phyloP scores from a whole-genome alignment of 2,329 filamentous ascomycete species.

The Dactylellina cionopaga region DNA sequence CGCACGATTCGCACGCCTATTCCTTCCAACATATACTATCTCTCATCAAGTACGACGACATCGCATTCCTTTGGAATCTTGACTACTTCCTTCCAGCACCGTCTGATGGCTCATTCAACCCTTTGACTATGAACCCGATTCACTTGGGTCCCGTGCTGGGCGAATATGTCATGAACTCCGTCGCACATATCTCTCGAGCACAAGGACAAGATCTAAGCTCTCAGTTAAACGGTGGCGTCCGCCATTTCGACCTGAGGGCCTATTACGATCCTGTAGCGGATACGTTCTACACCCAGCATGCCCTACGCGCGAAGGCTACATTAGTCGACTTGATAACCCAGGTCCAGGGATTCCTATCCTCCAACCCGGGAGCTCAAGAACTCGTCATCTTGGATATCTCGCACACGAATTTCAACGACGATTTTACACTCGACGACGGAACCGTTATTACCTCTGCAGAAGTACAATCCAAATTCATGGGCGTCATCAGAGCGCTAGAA shows the following conservation, averaged over 20 bases:
- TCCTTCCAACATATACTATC: conserved; percentile 24
- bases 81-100: conserved; percentile 44
- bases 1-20: conserved; percentile 45
- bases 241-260: conserved; percentile 37
- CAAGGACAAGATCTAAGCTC: conserved; percentile 15
- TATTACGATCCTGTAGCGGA: conserved; percentile 45
- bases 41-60: conserved; percentile 40
- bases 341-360: conserved; percentile 19
- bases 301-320: conserved; percentile 9
- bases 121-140: conserved; percentile 21
- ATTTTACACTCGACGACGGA: conserved; percentile 32
- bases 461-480: conserved; percentile 28
- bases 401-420: conserved; percentile 40
- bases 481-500: conserved; percentile 16
- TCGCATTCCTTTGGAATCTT: conserved; percentile 46
- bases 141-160: conserved; percentile 37
- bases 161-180: conserved; percentile 27
- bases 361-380: conserved; percentile 2
- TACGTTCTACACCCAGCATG: conserved; percentile 39
- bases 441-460: conserved; percentile 11
- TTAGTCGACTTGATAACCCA: conserved; percentile 24
- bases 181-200: conserved; percentile 33
- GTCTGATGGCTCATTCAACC: conserved; percentile 40
- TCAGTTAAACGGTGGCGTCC: conserved; percentile 38
- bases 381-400: conserved; percentile 39